These are phyloP conservation scores for Trichomonas vaginalis DNA, from an alignment of 208 protist species.

Conservation along the genomic window DNA sequence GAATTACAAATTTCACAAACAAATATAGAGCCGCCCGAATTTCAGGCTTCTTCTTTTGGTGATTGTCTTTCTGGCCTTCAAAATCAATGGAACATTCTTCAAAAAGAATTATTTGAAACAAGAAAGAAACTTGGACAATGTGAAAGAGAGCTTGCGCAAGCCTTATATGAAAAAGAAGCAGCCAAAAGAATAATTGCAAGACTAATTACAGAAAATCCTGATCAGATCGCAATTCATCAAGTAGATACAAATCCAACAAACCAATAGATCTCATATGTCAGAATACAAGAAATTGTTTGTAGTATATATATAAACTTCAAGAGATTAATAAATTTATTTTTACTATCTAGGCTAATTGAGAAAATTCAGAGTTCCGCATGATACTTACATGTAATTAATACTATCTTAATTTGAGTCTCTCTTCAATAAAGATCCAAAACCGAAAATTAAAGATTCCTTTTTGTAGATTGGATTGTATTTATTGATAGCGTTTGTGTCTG, in stretches of 20 bases:
- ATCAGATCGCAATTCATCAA: not conserved
- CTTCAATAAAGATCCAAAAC: too few species aligned
- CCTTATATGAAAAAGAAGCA: constrained; percentile 3
- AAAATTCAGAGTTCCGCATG: too few species aligned
- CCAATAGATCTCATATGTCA: too few species aligned
- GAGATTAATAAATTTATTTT: too few species aligned
- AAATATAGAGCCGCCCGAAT: not conserved
- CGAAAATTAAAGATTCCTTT: too few species aligned
- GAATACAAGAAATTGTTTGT: too few species aligned
- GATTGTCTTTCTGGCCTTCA: not conserved
- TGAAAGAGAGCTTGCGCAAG: not conserved
- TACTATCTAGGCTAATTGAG: too few species aligned
- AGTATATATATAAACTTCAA: too few species aligned
- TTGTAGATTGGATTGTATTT: too few species aligned
- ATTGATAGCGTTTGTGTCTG: too few species aligned
- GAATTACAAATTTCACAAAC: not conserved
- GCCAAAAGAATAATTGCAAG: not conserved
- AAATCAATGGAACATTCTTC: not conserved
- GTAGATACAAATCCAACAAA: not conserved
- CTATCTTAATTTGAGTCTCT: too few species aligned
- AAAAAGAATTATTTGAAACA: not conserved
- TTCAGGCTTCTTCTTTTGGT: not conserved
- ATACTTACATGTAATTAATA: too few species aligned
- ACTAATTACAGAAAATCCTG: not conserved
- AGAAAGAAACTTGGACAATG: not conserved